These are phyloP conservation scores for Funneliformis caledonium DNA, from an alignment of 371 early-diverging fungal species.

Conservation along the genomic window DNA sequence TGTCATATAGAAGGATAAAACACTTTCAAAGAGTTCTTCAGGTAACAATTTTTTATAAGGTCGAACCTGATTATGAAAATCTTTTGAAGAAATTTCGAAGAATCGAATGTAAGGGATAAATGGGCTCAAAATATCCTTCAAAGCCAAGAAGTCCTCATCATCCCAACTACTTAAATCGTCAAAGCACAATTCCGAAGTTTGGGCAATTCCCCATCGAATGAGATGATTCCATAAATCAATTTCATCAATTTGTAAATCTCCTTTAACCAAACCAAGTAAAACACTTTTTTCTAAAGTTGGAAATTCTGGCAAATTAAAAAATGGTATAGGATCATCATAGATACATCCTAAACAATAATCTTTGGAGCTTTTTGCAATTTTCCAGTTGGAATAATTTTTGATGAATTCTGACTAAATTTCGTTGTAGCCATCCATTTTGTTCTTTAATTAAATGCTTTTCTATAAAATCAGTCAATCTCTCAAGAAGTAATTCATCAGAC, in stretches of 20 bases:
- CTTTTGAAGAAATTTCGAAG: conserved; percentile 13
- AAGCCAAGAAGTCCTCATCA: conserved; percentile 1
- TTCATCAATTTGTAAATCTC: conserved; percentile 17
- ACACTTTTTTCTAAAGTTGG: not conserved
- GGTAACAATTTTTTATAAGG: conserved; percentile 35
- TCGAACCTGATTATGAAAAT: conserved; percentile 25
- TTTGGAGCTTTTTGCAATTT: conserved; percentile 3
- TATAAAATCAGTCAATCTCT: conserved; percentile 14
- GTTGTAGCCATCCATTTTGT: conserved; percentile 1
- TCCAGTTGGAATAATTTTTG: not conserved
- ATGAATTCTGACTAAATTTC: conserved; percentile 21
- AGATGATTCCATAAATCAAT: conserved; percentile 30
- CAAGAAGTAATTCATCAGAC: conserved; percentile 28
- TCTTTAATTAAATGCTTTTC: conserved; percentile 27
- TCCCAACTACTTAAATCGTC: conserved; percentile 11
- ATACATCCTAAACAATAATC: conserved; percentile 1
- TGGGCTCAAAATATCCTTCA: not conserved
- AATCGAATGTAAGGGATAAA: conserved; percentile 32
- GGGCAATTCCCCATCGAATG: conserved; percentile 33
- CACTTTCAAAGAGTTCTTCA: not conserved
- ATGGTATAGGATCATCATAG: conserved; percentile 6
- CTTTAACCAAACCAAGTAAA: not conserved
- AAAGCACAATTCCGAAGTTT: not conserved
- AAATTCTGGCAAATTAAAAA: not conserved
- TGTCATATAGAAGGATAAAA: conserved; percentile 1